Conservation (phyloP, 441 rosid genomes). For the Theobroma grandiflorum region DNA sequence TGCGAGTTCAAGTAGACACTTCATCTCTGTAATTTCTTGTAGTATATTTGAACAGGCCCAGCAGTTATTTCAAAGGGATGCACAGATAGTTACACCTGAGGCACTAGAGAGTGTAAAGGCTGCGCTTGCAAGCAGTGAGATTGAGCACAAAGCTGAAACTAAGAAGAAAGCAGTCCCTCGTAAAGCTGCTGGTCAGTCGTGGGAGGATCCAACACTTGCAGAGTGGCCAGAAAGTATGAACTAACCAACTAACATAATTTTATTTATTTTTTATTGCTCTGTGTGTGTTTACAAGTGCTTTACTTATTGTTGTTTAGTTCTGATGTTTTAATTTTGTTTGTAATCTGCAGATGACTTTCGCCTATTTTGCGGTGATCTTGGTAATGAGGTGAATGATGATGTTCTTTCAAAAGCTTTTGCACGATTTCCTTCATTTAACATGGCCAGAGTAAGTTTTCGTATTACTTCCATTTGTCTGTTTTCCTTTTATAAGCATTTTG, state of each 20-base stretch:
- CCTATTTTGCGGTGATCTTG: conserved; percentile 96
- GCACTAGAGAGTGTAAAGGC: conserved; percentile 96
- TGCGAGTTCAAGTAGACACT: neutral
- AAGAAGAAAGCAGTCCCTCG: conserved; percentile 94
- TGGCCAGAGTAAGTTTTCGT: conserved; percentile 77
- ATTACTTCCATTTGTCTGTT: neutral
- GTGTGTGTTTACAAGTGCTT: neutral
- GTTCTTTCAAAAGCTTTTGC: conserved; percentile 95
- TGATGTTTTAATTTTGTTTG: neutral
- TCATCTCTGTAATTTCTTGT: conserved; percentile 22
- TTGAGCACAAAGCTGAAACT: conserved; percentile 87
- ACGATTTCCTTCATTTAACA: conserved; percentile 91
- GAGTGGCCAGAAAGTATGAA: conserved; percentile 98
- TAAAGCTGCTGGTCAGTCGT: conserved; percentile 90
- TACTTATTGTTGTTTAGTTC: neutral
- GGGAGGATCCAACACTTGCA: conserved; percentile 97
- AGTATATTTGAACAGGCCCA: conserved; percentile 65
- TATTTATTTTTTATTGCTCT: neutral
- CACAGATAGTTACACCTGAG: conserved; percentile 90
- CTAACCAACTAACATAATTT: neutral
- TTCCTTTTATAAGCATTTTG: conserved; percentile 4
- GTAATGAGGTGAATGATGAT: conserved; percentile 99
- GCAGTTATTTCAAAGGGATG: conserved; percentile 92
- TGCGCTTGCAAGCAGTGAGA: conserved; percentile 91
- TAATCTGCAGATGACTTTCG: conserved; percentile 81